A percentile compares a stretch with the other conserved stretches of the same genome.
phyloP scores from a whole-genome alignment of 768 basidiomycete genomes.

The Suillus occidentalis region DNA sequence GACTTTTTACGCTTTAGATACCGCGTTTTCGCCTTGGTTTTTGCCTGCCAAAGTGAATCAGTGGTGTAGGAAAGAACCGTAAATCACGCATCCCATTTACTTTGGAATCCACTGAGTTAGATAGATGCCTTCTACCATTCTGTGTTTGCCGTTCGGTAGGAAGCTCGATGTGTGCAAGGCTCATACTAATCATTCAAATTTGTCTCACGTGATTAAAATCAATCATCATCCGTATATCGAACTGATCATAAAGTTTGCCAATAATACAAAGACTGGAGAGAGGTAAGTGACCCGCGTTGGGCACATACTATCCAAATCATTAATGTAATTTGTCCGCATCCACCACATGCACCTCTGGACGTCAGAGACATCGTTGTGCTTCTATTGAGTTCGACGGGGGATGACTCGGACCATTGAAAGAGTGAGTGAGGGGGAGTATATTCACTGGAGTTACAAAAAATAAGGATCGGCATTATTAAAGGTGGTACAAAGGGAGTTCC shows the following conservation, averaged over 20 bases:
- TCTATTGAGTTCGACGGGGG: too few relatives aligned
- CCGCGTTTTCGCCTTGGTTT: slow-evolving; percentile 71
- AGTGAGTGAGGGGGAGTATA: too few relatives aligned
- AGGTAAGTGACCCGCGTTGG: background rate
- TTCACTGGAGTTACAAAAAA: too few relatives aligned
- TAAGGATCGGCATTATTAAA: too few relatives aligned
- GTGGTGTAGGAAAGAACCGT: background rate
- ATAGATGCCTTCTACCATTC: background rate
- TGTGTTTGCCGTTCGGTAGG: background rate
- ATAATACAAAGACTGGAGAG: too few relatives aligned
- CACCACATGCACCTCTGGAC: background rate
- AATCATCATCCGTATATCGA: too few relatives aligned
- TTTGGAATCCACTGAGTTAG: background rate
- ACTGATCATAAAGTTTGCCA: too few relatives aligned
- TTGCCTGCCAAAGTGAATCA: slow-evolving; percentile 37
- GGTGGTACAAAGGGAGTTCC: too few relatives aligned
- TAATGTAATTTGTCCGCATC: background rate
- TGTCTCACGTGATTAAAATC: too few relatives aligned
- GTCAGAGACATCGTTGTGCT: background rate
- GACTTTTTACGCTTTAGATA: slow-evolving; percentile 75
- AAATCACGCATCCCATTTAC: background rate
- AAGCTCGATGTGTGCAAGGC: background rate
- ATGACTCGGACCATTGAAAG: too few relatives aligned
- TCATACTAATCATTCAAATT: too few relatives aligned
- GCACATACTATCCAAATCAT: background rate